phyloP scores from a whole-genome alignment of 1,284 basidiomycete genomes.

The Schizopora paradoxa region DNA sequence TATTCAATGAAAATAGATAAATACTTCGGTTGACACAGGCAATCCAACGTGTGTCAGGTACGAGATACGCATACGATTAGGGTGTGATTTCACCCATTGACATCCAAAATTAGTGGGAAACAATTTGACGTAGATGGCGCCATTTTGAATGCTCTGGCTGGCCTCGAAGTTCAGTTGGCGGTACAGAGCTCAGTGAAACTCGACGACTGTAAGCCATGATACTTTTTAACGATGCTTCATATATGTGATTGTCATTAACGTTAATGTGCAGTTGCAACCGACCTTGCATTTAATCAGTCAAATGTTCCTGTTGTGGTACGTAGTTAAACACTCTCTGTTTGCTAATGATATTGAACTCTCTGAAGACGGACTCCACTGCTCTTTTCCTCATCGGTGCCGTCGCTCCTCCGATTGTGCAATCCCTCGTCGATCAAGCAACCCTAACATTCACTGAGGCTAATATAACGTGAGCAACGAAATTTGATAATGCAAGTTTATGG shows the following conservation, averaged over 20 bases:
- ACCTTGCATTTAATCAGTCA: constrained; percentile 59
- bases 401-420: constrained; percentile 61
- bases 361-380: constrained; percentile 55
- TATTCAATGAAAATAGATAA: constrained; percentile 37
- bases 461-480: constrained; percentile 45
- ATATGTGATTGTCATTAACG: not conserved
- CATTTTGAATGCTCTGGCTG: constrained; percentile 57
- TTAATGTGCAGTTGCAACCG: constrained; percentile 42
- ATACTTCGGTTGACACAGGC: constrained; percentile 49
- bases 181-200: constrained; percentile 46
- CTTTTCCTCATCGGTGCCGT: constrained; percentile 68
- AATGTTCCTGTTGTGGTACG: constrained; percentile 54
- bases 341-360: constrained; percentile 5
- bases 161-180: constrained; percentile 50
- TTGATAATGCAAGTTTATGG: constrained; percentile 17
- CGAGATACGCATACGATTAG: constrained; percentile 18
- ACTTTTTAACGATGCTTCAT: constrained; percentile 1
- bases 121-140: constrained; percentile 59
- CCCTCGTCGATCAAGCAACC: constrained; percentile 55
- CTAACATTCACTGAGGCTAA: constrained; percentile 57
- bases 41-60: constrained; percentile 52
- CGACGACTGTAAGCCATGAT: constrained; percentile 48
- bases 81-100: constrained; percentile 17
- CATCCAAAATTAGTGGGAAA: constrained; percentile 53
- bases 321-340: not conserved